A percentile compares a stretch with the other conserved stretches of the same genome.
Conservation (phyloP, 139 green algal genomes). For the Protoeuglena noctilucae region DNA sequence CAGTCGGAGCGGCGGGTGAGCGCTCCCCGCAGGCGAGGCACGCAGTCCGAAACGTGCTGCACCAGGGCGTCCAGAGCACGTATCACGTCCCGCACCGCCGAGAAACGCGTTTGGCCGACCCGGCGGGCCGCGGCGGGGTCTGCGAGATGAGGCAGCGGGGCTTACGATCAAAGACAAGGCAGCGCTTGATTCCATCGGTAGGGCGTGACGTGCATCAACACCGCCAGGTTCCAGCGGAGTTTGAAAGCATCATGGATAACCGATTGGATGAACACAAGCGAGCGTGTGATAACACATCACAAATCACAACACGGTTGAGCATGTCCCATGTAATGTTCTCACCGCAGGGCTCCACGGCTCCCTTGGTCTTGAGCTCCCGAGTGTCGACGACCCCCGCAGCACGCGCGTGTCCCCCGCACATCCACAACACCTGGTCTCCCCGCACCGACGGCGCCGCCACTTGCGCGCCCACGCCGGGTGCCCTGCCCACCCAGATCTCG, state of each 20-base stretch:
- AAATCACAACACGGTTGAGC: not conserved
- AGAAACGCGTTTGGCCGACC: not conserved
- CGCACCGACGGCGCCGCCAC: constrained; percentile 9
- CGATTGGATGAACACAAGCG: too few species aligned
- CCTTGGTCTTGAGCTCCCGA: not conserved
- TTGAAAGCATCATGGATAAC: too few species aligned
- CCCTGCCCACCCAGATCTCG: constrained; percentile 33
- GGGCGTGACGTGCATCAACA: too few species aligned
- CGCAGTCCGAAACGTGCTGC: constrained; percentile 11
- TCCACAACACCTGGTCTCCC: constrained; percentile 7
- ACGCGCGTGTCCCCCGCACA: not conserved
- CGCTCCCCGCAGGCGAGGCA: constrained; percentile 9
- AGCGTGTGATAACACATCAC: too few species aligned
- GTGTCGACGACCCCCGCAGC: not conserved
- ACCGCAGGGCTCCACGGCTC: not conserved
- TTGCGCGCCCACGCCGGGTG: constrained; percentile 23
- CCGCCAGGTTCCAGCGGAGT: too few species aligned
- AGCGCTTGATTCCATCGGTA: too few species aligned
- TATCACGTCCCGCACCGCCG: constrained; percentile 3
- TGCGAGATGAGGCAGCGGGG: too few species aligned
- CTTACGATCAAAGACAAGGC: too few species aligned
- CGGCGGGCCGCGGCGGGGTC: too few species aligned
- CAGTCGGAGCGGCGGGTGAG: constrained; percentile 17
- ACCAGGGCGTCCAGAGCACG: constrained; percentile 24
- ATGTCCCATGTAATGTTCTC: not conserved